phyloP scores from a whole-genome alignment of 257 asterid species.

The Agastache rugosa region DNA sequence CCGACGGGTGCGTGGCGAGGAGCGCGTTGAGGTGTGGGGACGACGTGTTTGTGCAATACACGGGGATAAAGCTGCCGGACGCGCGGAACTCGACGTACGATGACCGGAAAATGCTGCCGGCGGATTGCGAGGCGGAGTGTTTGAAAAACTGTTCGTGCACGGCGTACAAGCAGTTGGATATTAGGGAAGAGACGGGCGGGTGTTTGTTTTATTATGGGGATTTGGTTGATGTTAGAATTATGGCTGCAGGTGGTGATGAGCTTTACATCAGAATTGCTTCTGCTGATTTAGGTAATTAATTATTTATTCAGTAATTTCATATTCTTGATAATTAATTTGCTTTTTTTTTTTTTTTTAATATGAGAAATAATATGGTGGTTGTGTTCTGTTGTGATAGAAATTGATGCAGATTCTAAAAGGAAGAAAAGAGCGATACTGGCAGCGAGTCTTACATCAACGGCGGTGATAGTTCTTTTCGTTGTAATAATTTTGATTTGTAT shows the following conservation, averaged over 20 bases:
- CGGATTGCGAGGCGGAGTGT: slow-evolving; percentile 47
- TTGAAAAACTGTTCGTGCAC: slow-evolving; percentile 48
- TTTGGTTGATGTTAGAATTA: slow-evolving; percentile 5
- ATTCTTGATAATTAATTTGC: too few relatives aligned
- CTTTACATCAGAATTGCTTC: slow-evolving; percentile 34
- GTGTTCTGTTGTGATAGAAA: not conserved
- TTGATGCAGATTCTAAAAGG: not conserved
- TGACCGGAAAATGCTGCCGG: slow-evolving; percentile 37
- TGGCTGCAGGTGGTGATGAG: slow-evolving; percentile 12
- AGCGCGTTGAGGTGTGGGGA: slow-evolving; percentile 32
- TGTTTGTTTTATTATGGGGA: slow-evolving; percentile 32
- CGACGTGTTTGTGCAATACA: slow-evolving; percentile 38
- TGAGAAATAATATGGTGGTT: not conserved
- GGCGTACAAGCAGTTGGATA: slow-evolving; percentile 47
- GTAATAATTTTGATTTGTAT: not conserved
- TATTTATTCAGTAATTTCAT: too few relatives aligned
- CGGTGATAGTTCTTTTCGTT: not conserved
- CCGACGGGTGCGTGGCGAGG: slow-evolving; percentile 40
- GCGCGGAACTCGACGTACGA: slow-evolving; percentile 29
- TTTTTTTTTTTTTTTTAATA: not conserved
- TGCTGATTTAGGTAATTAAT: slow-evolving; percentile 8
- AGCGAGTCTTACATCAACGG: slow-evolving; percentile 1
- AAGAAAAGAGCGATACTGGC: not conserved
- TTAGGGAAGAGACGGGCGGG: slow-evolving; percentile 27
- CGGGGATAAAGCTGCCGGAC: slow-evolving; percentile 47